A percentile compares a stretch with the other conserved stretches of the same genome.
These are phyloP conservation scores for Sclerospora graminicola DNA, from an alignment of 352 stramenopile genomes.

Conservation along the genomic window DNA sequence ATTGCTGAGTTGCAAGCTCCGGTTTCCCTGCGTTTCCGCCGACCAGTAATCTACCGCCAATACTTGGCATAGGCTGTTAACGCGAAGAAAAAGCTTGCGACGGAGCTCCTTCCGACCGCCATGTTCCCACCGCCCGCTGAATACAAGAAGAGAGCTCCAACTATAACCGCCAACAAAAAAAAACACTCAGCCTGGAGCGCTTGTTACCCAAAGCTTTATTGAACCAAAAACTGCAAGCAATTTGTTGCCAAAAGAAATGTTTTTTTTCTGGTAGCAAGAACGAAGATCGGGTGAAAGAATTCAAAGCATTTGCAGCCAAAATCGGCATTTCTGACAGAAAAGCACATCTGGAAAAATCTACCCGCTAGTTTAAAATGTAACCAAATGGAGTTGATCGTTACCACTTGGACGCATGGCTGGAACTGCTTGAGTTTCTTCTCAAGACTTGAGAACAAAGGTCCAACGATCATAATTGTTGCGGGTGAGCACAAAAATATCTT, in stretches of 20 bases:
- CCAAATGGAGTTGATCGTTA: slow-evolving; percentile 58
- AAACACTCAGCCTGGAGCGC: slow-evolving; percentile 2
- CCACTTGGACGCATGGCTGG: slow-evolving; percentile 53
- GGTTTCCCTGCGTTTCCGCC: too few relatives aligned
- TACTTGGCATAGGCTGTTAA: slow-evolving; percentile 41
- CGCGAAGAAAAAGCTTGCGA: too few relatives aligned
- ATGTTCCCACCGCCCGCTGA: slow-evolving; percentile 64
- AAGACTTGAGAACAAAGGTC: slow-evolving; percentile 28
- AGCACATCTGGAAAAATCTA: slow-evolving; percentile 53
- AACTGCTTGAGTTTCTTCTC: slow-evolving; percentile 62
- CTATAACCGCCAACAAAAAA: slow-evolving; percentile 15
- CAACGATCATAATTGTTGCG: slow-evolving; percentile 56
- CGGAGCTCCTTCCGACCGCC: slow-evolving; percentile 34
- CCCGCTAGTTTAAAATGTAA: slow-evolving; percentile 55
- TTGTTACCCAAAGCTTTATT: slow-evolving; percentile 22
- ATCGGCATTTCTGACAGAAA: slow-evolving; percentile 55
- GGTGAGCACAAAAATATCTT: slow-evolving; percentile 65
- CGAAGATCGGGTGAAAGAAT: slow-evolving; percentile 17
- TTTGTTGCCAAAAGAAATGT: slow-evolving; percentile 8
- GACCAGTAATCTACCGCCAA: slow-evolving; percentile 44
- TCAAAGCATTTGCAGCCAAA: slow-evolving; percentile 38
- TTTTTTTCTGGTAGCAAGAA: slow-evolving; percentile 8
- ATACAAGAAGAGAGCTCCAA: too few relatives aligned
- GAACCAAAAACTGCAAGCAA: slow-evolving; percentile 5
- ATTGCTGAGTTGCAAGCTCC: slow-evolving; percentile 31